Percentiles rank a stretch among this genome's conserved stretches.
Evolutionary conservation across 2,329 filamentous ascomycete species (phyloP).

Genomic region (Eurotiales sp.): DNA sequence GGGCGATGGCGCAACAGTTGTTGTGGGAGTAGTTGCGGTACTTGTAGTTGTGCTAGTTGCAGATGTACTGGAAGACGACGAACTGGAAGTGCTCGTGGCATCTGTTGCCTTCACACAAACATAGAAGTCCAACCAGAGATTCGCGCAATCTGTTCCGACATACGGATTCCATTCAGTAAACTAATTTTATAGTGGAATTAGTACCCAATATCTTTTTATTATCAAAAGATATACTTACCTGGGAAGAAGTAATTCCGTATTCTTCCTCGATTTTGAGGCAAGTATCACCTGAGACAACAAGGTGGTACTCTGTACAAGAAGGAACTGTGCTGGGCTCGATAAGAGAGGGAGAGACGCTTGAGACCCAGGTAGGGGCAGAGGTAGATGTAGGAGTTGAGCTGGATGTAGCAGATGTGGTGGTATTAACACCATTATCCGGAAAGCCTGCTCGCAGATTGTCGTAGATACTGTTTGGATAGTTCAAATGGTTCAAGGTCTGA

Average conservation of each 20-base stretch:
- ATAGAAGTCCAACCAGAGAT: slow-evolving; percentile 15
- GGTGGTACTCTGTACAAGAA: slow-evolving; percentile 7
- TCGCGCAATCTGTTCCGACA: background rate
- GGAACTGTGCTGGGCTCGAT: slow-evolving; percentile 1
- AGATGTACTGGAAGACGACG: background rate
- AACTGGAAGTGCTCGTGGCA: too few species aligned
- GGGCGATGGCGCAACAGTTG: background rate
- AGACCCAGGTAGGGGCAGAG: background rate
- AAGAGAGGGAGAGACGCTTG: background rate
- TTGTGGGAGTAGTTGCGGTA: background rate
- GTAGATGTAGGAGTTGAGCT: background rate
- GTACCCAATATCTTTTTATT: background rate
- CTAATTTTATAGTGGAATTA: background rate
- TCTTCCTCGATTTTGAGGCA: slow-evolving; percentile 7
- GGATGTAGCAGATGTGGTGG: background rate
- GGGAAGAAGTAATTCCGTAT: slow-evolving; percentile 8
- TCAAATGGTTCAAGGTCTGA: slow-evolving; percentile 41
- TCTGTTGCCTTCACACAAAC: slow-evolving; percentile 12
- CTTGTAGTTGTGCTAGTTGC: too few species aligned
- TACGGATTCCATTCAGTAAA: slow-evolving; percentile 2
- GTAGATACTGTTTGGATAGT: slow-evolving; percentile 49
- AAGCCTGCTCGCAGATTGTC: slow-evolving; percentile 40
- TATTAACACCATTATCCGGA: background rate
- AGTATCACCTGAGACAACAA: slow-evolving; percentile 9
- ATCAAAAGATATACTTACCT: background rate